A percentile compares a stretch with the other conserved stretches of the same genome.
Conservation (phyloP, 805 yeast species). For the Lipomyces sp. region DNA sequence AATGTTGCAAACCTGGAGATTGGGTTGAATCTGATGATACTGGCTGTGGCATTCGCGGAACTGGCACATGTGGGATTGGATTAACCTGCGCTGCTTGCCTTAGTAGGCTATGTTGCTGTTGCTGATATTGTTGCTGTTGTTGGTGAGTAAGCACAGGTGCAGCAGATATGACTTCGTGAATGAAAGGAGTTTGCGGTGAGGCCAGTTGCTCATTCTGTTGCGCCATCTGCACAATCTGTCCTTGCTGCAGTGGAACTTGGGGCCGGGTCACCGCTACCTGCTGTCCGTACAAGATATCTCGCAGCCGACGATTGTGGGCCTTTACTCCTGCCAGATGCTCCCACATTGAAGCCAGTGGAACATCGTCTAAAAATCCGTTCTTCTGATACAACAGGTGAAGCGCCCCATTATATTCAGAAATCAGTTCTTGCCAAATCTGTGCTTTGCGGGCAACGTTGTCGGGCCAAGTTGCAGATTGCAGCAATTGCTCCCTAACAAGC, state of each 20-base stretch:
- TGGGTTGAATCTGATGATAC: constrained; percentile 6
- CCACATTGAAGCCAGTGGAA: constrained; percentile 27
- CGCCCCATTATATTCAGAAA: constrained; percentile 23
- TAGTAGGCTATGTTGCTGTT: neutral
- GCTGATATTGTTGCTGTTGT: neutral
- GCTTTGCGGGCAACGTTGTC: constrained; percentile 16
- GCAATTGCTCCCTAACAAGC: constrained; percentile 21
- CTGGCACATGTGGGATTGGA: constrained; percentile 1
- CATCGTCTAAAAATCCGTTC: constrained; percentile 24
- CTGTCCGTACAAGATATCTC: constrained; percentile 16
- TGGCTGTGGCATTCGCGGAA: constrained; percentile 16
- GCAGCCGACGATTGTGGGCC: constrained; percentile 26
- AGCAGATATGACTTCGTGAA: neutral
- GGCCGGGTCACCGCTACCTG: neutral
- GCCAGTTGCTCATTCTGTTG: neutral
- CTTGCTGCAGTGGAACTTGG: constrained; percentile 1
- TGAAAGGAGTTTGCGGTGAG: neutral
- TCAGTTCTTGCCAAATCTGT: constrained; percentile 30
- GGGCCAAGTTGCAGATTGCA: constrained; percentile 26
- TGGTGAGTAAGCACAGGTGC: constrained; percentile 4
- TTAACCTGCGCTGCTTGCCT: constrained; percentile 2
- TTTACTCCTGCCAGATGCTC: constrained; percentile 28
- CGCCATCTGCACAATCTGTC: neutral
- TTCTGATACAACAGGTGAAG: constrained; percentile 23
- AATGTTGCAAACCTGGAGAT: constrained; percentile 1